A percentile compares a stretch with the other conserved stretches of the same genome.
Evolutionary conservation across 306 rosid species (phyloP).

Genomic region (Pueraria montana): DNA sequence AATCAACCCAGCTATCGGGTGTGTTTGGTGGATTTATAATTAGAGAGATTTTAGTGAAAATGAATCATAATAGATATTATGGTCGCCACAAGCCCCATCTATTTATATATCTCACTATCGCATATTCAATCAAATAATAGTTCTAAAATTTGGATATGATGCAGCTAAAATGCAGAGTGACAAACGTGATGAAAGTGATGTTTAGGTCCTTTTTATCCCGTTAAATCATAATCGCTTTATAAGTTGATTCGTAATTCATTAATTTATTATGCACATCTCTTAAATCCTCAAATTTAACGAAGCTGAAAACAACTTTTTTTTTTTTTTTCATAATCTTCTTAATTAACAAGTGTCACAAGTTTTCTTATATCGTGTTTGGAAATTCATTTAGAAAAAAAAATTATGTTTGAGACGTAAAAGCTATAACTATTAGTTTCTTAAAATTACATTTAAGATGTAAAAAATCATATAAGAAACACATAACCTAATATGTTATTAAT

Average conservation of each 20-base stretch:
- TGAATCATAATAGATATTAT: background rate
- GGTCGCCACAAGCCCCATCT: background rate
- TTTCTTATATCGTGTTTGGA: too few species aligned
- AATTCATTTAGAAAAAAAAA: too few species aligned
- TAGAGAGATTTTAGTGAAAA: conserved; percentile 1
- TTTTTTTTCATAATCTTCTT: too few species aligned
- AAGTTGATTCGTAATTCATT: background rate
- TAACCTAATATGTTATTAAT: too few species aligned
- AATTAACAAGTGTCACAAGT: background rate
- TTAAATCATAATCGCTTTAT: background rate
- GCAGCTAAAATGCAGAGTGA: conserved; percentile 39
- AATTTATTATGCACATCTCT: background rate
- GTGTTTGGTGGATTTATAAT: background rate
- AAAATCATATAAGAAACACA: too few species aligned
- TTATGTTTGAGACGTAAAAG: too few species aligned
- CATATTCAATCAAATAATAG: background rate
- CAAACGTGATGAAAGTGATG: conserved; percentile 21
- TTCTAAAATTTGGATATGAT: conserved; percentile 29
- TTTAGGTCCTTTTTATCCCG: background rate
- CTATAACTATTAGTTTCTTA: too few species aligned
- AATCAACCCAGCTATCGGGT: background rate
- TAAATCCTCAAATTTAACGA: background rate
- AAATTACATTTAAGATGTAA: too few species aligned
- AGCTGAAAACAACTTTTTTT: background rate
- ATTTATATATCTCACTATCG: background rate